A percentile compares a stretch with the other conserved stretches of the same genome.
Conservation (phyloP, 768 basidiomycete genomes). For the Polyporus arcularius region DNA sequence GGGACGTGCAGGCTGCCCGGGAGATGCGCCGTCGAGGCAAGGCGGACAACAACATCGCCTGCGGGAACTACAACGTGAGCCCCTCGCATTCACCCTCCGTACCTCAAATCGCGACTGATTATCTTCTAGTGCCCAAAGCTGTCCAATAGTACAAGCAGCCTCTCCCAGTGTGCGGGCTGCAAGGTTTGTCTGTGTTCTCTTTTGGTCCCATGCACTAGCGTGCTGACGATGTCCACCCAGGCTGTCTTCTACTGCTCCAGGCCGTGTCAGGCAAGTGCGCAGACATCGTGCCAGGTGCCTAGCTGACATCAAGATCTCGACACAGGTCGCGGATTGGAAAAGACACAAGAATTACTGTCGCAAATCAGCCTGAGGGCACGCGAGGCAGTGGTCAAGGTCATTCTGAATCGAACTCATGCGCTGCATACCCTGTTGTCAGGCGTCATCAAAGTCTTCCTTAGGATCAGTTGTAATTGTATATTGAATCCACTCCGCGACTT, state of each 20-base stretch:
- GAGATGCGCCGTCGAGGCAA: conserved; percentile 30
- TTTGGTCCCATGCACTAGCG: neutral
- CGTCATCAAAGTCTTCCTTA: too few species aligned
- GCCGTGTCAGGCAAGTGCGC: conserved; percentile 9
- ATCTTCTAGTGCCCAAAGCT: neutral
- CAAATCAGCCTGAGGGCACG: neutral
- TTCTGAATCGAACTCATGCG: neutral
- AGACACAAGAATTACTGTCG: conserved; percentile 35
- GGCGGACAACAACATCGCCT: conserved; percentile 27
- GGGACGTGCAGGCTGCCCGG: conserved; percentile 33
- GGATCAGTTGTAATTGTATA: too few species aligned
- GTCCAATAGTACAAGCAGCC: neutral
- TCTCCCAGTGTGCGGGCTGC: conserved; percentile 8
- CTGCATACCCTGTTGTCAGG: too few species aligned
- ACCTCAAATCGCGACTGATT: neutral
- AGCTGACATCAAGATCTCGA: neutral
- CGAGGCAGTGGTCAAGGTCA: neutral
- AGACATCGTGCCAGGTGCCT: too few species aligned
- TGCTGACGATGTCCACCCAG: neutral
- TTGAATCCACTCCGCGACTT: too few species aligned
- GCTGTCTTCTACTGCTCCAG: conserved; percentile 10
- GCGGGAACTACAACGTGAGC: conserved; percentile 31
- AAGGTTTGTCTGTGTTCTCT: neutral
- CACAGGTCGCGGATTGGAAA: conserved; percentile 31
- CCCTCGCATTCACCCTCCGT: neutral